These are phyloP conservation scores for Blumeriella jaapii DNA, from an alignment of 2,329 filamentous ascomycete species.

Conservation along the genomic window DNA sequence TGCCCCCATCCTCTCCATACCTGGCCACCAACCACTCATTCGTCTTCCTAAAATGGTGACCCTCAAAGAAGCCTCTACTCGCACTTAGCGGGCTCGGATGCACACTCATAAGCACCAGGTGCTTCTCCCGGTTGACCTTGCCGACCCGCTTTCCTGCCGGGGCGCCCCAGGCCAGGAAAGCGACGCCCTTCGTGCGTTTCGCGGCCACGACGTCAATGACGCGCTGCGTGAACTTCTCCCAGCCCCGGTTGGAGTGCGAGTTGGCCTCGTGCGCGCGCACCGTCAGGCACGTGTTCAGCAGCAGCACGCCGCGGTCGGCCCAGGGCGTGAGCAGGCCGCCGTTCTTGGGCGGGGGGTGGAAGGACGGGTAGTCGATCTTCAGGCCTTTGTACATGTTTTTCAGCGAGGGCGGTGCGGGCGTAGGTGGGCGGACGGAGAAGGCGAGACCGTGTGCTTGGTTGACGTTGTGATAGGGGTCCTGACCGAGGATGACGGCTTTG, in stretches of 20 bases:
- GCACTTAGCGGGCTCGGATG: slow-evolving; percentile 94
- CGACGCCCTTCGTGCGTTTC: slow-evolving; percentile 68
- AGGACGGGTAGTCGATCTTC: slow-evolving; percentile 76
- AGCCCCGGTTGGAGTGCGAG: slow-evolving; percentile 74
- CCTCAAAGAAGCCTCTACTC: slow-evolving; percentile 68
- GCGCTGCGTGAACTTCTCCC: slow-evolving; percentile 87
- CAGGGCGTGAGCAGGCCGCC: slow-evolving; percentile 81
- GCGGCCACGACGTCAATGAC: slow-evolving; percentile 80
- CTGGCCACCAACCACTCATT: slow-evolving; percentile 74
- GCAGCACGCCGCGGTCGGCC: slow-evolving; percentile 84
- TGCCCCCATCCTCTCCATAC: slow-evolving; percentile 69
- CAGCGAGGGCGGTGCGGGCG: slow-evolving; percentile 76
- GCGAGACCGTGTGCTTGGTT: slow-evolving; percentile 95
- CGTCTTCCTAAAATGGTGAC: slow-evolving; percentile 67
- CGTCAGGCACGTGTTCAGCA: slow-evolving; percentile 91
- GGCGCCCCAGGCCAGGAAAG: slow-evolving; percentile 89
- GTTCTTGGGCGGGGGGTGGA: slow-evolving; percentile 62
- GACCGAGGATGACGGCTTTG: slow-evolving; percentile 86
- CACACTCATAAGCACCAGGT: slow-evolving; percentile 75
- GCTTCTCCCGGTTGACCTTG: slow-evolving; percentile 59
- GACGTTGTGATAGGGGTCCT: slow-evolving; percentile 93
- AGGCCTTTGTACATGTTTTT: slow-evolving; percentile 88
- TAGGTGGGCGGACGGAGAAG: slow-evolving; percentile 88
- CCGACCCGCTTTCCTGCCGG: slow-evolving; percentile 71
- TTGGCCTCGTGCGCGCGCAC: slow-evolving; percentile 84